These are phyloP conservation scores for Ceratobasidium sp. DNA, from an alignment of 1,284 basidiomycete genomes.

Conservation along the genomic window DNA sequence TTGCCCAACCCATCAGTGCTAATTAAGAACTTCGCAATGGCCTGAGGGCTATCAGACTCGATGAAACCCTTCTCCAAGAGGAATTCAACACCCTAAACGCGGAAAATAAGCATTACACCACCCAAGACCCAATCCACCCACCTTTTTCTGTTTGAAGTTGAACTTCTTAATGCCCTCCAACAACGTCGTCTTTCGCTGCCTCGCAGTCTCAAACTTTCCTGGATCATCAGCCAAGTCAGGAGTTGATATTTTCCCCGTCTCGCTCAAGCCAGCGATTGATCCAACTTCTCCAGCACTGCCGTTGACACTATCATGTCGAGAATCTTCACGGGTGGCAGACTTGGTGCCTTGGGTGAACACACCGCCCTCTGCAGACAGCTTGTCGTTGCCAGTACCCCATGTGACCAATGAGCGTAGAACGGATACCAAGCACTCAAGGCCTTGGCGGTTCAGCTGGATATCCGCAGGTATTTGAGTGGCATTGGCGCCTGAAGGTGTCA, in stretches of 20 bases:
- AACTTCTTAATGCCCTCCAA: slow-evolving; percentile 98
- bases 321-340: slow-evolving; percentile 26
- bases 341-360: slow-evolving; percentile 15
- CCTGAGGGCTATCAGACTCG: slow-evolving; percentile 74
- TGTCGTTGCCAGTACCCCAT: slow-evolving; percentile 74
- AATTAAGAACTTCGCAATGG: slow-evolving; percentile 89
- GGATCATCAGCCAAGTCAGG: slow-evolving; percentile 90
- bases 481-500: slow-evolving; percentile 55
- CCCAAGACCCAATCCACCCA: slow-evolving; percentile 54
- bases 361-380: slow-evolving; percentile 17
- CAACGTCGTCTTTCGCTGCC: slow-evolving; percentile 95
- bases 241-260: slow-evolving; percentile 60
- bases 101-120: slow-evolving; percentile 20
- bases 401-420: slow-evolving; percentile 88
- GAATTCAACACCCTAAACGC: slow-evolving; percentile 83
- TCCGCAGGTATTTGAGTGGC: slow-evolving; percentile 75
- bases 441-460: slow-evolving; percentile 84
- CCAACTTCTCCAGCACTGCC: slow-evolving; percentile 50
- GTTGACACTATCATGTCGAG: slow-evolving; percentile 44
- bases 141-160: slow-evolving; percentile 97
- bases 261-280: slow-evolving; percentile 33
- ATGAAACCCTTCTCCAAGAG: slow-evolving; percentile 93
- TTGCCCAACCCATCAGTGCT: slow-evolving; percentile 95
- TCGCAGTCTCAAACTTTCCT: slow-evolving; percentile 92
- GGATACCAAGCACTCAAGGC: slow-evolving; percentile 88